phyloP scores from a whole-genome alignment of 306 rosid genomes.

The Rosa multiflora region DNA sequence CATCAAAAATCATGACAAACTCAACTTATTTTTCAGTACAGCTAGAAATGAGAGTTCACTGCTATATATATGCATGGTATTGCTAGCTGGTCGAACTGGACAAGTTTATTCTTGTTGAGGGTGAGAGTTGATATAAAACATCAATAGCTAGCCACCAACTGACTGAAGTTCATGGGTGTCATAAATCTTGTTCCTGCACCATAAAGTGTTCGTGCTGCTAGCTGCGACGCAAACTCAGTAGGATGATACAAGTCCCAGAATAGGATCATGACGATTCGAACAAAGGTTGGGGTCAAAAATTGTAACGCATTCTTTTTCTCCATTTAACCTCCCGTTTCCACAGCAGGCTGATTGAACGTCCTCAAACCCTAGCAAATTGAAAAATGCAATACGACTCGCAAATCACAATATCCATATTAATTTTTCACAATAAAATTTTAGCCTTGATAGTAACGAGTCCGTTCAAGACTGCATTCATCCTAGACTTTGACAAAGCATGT shows the following conservation, averaged over 20 bases:
- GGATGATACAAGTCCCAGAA: conserved; percentile 20
- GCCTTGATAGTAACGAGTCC: no score
- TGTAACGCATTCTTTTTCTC: not conserved
- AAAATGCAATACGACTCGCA: not conserved
- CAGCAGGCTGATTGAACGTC: conserved; percentile 20
- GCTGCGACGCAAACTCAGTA: conserved; percentile 1
- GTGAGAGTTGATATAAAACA: not conserved
- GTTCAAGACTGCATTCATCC: no score
- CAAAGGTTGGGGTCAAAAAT: not conserved
- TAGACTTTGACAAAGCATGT: no score
- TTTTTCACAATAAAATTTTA: no score
- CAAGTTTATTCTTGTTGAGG: not conserved
- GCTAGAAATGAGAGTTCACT: not conserved
- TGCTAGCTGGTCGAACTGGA: not conserved
- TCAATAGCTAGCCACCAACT: not conserved
- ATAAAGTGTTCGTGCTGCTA: conserved; percentile 16
- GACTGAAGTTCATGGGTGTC: conserved; percentile 19
- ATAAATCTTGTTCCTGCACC: conserved; percentile 12
- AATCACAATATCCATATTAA: not conserved
- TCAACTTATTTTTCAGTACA: not conserved
- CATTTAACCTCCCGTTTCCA: not conserved
- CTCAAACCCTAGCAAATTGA: conserved; percentile 14
- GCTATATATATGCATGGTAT: not conserved
- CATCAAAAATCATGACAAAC: no score
- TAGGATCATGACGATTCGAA: not conserved